Percentiles rank a stretch among this genome's conserved stretches.
Evolutionary conservation across 179 eudicot species (phyloP).

Genomic region (Nepenthes alata): DNA sequence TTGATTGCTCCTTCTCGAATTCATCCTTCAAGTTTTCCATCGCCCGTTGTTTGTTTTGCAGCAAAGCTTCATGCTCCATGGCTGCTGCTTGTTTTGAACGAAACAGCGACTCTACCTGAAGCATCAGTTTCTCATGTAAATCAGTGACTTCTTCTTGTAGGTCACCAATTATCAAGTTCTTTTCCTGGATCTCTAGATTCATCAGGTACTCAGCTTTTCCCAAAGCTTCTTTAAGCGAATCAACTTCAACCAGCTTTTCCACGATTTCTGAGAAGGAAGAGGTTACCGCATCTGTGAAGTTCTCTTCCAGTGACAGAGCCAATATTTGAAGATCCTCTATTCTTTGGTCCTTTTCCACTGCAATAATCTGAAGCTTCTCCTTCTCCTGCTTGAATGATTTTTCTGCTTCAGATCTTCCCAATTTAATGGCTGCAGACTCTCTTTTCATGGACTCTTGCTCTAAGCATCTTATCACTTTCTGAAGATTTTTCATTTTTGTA

Average conservation of each 20-base stretch:
- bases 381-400: slow-evolving; percentile 17
- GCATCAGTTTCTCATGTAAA: slow-evolving; percentile 21
- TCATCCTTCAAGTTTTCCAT: slow-evolving; percentile 19
- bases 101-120: slow-evolving; percentile 21
- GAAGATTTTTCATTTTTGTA: slow-evolving; percentile 13
- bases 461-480: slow-evolving; percentile 9
- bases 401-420: slow-evolving; percentile 16
- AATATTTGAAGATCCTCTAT: slow-evolving; percentile 20
- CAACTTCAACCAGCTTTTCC: slow-evolving; percentile 30
- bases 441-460: slow-evolving; percentile 16
- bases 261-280: slow-evolving; percentile 20
- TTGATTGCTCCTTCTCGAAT: slow-evolving; percentile 12
- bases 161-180: slow-evolving; percentile 23
- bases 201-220: slow-evolving; percentile 30
- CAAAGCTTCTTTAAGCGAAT: slow-evolving; percentile 41
- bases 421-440: slow-evolving; percentile 13
- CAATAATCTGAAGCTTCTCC: slow-evolving; percentile 11
- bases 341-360: slow-evolving; percentile 23
- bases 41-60: slow-evolving; percentile 22
- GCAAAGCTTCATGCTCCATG: slow-evolving; percentile 22
- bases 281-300: slow-evolving; percentile 16
- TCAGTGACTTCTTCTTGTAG: slow-evolving; percentile 28
- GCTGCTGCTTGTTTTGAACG: slow-evolving; percentile 14
- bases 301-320: slow-evolving; percentile 19
- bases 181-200: slow-evolving; percentile 46